Base-by-base conservation (phyloP, 2,329 filamentous ascomycete genomes). In the Byssochlamys sp. region DNA sequence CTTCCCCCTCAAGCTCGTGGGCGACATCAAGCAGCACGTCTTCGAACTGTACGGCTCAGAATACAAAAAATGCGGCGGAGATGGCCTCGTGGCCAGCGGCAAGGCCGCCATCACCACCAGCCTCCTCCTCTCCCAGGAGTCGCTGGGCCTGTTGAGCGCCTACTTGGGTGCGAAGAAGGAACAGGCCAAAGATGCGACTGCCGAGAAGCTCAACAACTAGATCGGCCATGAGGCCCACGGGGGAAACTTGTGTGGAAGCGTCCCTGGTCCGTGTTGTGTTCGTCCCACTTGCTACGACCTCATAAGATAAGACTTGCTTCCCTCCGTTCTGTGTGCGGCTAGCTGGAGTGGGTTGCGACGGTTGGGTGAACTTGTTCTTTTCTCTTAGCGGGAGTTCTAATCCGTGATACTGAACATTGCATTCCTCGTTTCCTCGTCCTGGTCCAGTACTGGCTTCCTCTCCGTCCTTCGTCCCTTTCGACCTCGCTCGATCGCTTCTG, bases 101-200 rank as follows among this genome's bases (percentile, higher is more conserved):
- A 90, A 88, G 79, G 89, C 89, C 10, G 75, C 84, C 12, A 77
- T 90, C 62, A 82, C 81, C 55, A 89, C 88, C 12, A 81, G 82
- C 26, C 76, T 90, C 53, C 80, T 89, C 53, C 78, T 91, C 54
- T 83, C 83, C 53, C 81, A 80, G 62, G 86, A 90, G 72, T 81
- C 83, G 1, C 72, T 89, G 55, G 76, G 75, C 56, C 87, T 82
- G 79, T 66, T 88, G 61, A 80, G 81, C 68, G 76, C 76, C 55
- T 80, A 84, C 64, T 68, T 90, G 53, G 77, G 80, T 59, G 73
- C 77, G 63, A 84, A 86, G 78, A 88, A 87, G 76, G 76, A 80
- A 27, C 80, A 87, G 65, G 77, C 77, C 50, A 81, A 84, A 71
- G 78, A 83, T 57, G 70, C 75, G 19, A 70, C 76, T 58, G 80